Evolutionary conservation across 805 yeast genomes (phyloP).

Genomic region (Vanderwaltozyma polyspora): DNA sequence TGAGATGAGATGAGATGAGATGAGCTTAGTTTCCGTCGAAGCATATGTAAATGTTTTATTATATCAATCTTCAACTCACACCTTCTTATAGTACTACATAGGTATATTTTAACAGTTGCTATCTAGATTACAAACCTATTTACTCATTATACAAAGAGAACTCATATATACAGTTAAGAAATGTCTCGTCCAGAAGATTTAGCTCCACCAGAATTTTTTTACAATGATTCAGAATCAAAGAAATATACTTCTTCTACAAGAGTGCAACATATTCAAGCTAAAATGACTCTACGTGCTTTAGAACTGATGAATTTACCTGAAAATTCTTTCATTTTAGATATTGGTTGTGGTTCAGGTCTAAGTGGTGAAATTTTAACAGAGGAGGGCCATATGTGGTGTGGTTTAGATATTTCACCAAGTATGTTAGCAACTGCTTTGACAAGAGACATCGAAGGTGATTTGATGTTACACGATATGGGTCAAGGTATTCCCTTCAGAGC

Average conservation of each 20-base stretch:
- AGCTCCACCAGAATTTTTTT: conserved; percentile 94
- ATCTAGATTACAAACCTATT: no score
- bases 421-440: conserved; percentile 94
- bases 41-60: no score
- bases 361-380: conserved; percentile 89
- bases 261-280: conserved; percentile 96
- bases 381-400: conserved; percentile 81
- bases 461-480: conserved; percentile 88
- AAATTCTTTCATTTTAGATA: conserved; percentile 64
- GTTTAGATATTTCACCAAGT: conserved; percentile 91
- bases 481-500: conserved; percentile 90
- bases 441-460: conserved; percentile 86
- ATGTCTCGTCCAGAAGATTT: conserved; percentile 96
- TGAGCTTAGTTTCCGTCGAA: no score
- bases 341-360: conserved; percentile 96
- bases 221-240: conserved; percentile 78
- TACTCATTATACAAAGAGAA: no score
- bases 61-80: no score
- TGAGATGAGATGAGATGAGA: no score
- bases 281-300: conserved; percentile 89
- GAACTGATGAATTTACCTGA: conserved; percentile 70
- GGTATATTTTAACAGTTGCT: no score
- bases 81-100: no score
- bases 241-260: conserved; percentile 91
- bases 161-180: no score